phyloP scores from a whole-genome alignment of 805 yeast species.

The Helenozyma rhizophorensis region DNA sequence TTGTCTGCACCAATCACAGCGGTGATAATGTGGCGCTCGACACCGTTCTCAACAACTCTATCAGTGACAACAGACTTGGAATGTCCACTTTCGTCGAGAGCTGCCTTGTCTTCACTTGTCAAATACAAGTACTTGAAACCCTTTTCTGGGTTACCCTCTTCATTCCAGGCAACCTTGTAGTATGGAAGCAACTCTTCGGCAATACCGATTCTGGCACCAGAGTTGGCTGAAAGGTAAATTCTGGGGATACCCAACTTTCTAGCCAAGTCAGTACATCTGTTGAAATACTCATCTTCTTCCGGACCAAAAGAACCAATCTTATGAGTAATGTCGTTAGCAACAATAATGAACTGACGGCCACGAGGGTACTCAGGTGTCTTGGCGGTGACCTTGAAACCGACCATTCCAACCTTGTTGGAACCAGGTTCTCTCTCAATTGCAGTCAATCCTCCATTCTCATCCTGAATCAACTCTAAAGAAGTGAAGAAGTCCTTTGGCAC shows the following conservation, averaged over 20 bases:
- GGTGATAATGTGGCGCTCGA: conserved; percentile 74
- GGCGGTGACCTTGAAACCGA: conserved; percentile 85
- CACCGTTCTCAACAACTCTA: conserved; percentile 77
- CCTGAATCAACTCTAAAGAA: conserved; percentile 83
- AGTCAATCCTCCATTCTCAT: conserved; percentile 67
- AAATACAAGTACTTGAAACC: conserved; percentile 91
- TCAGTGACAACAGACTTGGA: conserved; percentile 67
- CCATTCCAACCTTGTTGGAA: conserved; percentile 95
- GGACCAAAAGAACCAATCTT: conserved; percentile 99
- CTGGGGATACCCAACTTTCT: conserved; percentile 91
- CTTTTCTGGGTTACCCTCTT: conserved; percentile 64
- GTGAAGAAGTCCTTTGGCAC: conserved; percentile 75
- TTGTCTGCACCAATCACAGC: conserved; percentile 91
- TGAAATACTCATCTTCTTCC: conserved; percentile 86
- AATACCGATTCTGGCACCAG: conserved; percentile 98
- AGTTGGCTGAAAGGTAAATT: conserved; percentile 93
- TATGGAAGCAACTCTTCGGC: conserved; percentile 93
- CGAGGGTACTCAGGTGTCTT: conserved; percentile 96
- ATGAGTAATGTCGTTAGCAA: conserved; percentile 96
- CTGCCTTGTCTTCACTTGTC: conserved; percentile 57
- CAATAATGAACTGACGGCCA: conserved; percentile 89
- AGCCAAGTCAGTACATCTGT: conserved; percentile 89
- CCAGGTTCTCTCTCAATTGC: conserved; percentile 96
- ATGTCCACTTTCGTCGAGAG: conserved; percentile 57
- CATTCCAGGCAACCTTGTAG: conserved; percentile 92